Percentiles rank a stretch among this genome's conserved stretches.
Conservation (phyloP, 768 basidiomycete genomes). For the Phlebiopsis gigantea region DNA sequence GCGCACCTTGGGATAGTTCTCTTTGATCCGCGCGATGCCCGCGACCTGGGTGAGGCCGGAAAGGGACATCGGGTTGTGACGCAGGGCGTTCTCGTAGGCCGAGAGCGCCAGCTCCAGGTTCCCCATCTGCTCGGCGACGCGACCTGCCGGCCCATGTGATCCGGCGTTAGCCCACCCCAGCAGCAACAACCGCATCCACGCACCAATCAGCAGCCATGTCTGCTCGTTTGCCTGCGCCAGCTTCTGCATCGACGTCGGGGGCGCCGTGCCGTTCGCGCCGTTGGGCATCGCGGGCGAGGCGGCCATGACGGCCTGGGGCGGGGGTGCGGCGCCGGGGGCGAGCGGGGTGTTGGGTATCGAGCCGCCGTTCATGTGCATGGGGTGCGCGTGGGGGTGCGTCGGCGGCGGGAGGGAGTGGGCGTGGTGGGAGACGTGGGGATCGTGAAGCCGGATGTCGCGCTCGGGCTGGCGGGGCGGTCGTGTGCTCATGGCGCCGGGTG, state of each 20-base stretch:
- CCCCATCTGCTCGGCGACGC: conserved; percentile 92
- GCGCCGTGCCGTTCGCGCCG: conserved; percentile 30
- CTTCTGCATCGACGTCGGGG: conserved; percentile 55
- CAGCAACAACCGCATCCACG: conserved; percentile 20
- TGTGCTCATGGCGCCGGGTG: conserved; percentile 45
- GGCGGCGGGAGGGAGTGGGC: conserved; percentile 38
- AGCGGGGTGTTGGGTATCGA: conserved; percentile 43
- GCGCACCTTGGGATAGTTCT: conserved; percentile 92
- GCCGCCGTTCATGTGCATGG: conserved; percentile 51
- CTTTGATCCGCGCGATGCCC: conserved; percentile 94
- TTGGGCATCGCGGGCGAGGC: conserved; percentile 31
- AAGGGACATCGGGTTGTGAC: conserved; percentile 91
- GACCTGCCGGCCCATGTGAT: conserved; percentile 45
- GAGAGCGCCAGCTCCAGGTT: conserved; percentile 89
- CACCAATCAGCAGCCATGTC: conserved; percentile 93
- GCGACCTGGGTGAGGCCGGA: conserved; percentile 91
- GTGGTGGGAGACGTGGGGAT: conserved; percentile 41
- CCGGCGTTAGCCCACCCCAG: background rate
- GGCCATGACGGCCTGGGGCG: conserved; percentile 23
- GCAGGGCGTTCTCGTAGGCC: conserved; percentile 92
- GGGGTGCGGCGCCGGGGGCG: conserved; percentile 33
- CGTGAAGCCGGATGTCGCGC: conserved; percentile 61
- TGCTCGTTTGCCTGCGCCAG: conserved; percentile 86
- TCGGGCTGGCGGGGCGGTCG: conserved; percentile 58
- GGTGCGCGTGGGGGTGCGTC: conserved; percentile 29